Evolutionary conservation across 768 basidiomycete species (phyloP).

Genomic region (Neoboletus brunneissimus): DNA sequence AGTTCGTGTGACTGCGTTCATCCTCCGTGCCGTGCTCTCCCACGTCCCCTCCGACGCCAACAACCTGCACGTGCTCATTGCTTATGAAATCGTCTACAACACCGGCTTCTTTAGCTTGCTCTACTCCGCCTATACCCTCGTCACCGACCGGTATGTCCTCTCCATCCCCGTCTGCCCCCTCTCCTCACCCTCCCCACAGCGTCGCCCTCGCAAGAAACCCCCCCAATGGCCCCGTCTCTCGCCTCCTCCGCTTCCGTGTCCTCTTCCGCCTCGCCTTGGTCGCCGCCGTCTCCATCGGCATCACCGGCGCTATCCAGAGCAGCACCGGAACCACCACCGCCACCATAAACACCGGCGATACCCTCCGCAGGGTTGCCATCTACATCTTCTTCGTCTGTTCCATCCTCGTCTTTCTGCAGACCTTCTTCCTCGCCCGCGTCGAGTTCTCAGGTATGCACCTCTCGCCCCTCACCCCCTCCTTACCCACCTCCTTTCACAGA

Average conservation of each 20-base stretch:
- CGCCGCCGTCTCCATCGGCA: constrained; percentile 29
- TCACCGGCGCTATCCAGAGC: constrained; percentile 25
- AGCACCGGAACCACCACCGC: not conserved
- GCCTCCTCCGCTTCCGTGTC: constrained; percentile 14
- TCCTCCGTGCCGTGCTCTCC: constrained; percentile 18
- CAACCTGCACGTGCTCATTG: constrained; percentile 22
- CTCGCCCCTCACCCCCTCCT: not conserved
- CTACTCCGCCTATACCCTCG: constrained; percentile 31
- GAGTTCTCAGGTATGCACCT: constrained; percentile 13
- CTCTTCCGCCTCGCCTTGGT: constrained; percentile 26
- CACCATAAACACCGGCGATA: constrained; percentile 18
- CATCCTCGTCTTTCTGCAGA: constrained; percentile 20
- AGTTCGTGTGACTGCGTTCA: constrained; percentile 20
- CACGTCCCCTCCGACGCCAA: constrained; percentile 19
- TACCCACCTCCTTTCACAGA: constrained; percentile 3
- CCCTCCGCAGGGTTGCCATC: constrained; percentile 25
- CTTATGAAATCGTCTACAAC: constrained; percentile 34
- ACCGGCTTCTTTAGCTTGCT: constrained; percentile 33
- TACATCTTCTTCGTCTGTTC: constrained; percentile 32
- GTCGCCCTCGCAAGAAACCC: constrained; percentile 15
- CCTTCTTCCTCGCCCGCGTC: constrained; percentile 18
- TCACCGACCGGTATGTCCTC: constrained; percentile 28
- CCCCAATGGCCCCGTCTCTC: constrained; percentile 13
- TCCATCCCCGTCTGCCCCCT: too few species aligned
- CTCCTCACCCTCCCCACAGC: constrained; percentile 4